Base-by-base conservation (phyloP, 2,329 filamentous ascomycete genomes). In the Coniochaeta prunicola region DNA sequence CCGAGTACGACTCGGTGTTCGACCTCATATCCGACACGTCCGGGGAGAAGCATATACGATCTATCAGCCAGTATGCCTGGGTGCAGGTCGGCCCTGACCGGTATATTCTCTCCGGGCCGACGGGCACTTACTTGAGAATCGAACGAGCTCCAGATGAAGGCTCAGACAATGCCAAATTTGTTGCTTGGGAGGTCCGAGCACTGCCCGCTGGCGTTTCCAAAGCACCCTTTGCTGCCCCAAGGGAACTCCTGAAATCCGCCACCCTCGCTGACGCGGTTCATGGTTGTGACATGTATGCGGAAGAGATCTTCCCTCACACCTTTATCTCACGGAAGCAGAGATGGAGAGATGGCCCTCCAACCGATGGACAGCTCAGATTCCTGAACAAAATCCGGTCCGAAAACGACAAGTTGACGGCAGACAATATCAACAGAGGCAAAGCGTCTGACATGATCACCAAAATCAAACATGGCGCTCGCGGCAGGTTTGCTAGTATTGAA, bases 371-470 rank as follows among this genome's bases (percentile, higher is more conserved):
- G 70, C 71, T 96, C 1, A 76, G 81, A 36, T 87, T 89, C 58
- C 71, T 94, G 57, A 91, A 92, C 67, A 88, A 85, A 67, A 67
- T 87, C 3, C 78, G 87, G 9, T 73, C 73, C 1, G 74, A 81
- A 57, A 73, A 77, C n/a, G 75, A 85, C 30, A 75, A 81, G 57
- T 68, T 92, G 56, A 79, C 75, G 1, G 65, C 73, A 0, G 73
- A 75, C 0, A 80, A 86, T 30, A 66, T 96, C 59, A 92, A 83
- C 15, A 94, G 92, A 0, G 93, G 93, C 8, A 85, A 85, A 69
- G 92, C 92, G 4, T 82, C 82, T 4, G 92, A 97, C 70, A 92
- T 96, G 88, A 96, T 97, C 63, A 96, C 91, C 8, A 96, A 96
- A 72, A 69, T 96, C 61, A 93, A 88, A 71, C 89, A 94, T 69